These are phyloP conservation scores for Capsaspora owczarzaki DNA, from an alignment of 78 protist genomes.

Conservation along the genomic window DNA sequence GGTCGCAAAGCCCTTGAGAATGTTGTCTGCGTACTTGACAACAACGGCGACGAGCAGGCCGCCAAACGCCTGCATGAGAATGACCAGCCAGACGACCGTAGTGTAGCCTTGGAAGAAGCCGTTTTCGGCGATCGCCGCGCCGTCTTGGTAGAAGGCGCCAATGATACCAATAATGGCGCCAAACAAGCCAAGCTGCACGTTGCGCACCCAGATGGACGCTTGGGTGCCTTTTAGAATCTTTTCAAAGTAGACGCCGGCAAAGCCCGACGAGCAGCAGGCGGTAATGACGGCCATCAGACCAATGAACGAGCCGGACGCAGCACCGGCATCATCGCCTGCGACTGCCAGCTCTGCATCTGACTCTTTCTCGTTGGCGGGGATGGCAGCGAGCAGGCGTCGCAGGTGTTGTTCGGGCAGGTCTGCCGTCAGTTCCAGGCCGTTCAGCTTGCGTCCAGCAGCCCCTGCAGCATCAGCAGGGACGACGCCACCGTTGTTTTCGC, in stretches of 20 bases:
- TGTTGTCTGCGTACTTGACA: conserved; percentile 72
- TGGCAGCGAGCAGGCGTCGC: too few relatives aligned
- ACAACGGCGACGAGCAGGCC: conserved; percentile 63
- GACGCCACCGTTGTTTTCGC: too few relatives aligned
- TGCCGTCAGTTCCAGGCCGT: too few relatives aligned
- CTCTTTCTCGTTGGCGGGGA: not conserved
- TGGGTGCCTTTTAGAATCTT: conserved; percentile 35
- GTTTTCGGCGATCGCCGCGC: conserved; percentile 5
- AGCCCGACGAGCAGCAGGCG: conserved; percentile 36
- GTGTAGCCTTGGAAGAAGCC: conserved; percentile 41
- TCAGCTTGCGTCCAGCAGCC: too few relatives aligned
- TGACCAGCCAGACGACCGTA: not conserved
- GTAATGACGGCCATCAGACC: conserved; percentile 36
- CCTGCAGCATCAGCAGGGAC: too few relatives aligned
- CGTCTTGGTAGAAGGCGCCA: not conserved
- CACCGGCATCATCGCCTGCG: not conserved
- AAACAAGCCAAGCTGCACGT: conserved; percentile 39
- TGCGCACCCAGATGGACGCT: conserved; percentile 44
- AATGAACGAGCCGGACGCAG: not conserved
- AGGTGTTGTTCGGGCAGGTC: too few relatives aligned
- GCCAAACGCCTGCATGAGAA: conserved; percentile 40
- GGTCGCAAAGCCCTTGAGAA: conserved; percentile 19
- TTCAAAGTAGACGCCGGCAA: conserved; percentile 68
- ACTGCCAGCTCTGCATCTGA: too few relatives aligned
- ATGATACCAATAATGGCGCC: not conserved